A percentile compares a stretch with the other conserved stretches of the same genome.
Conservation (phyloP, 805 yeast species). For the Nakazawaea ishiwadae region DNA sequence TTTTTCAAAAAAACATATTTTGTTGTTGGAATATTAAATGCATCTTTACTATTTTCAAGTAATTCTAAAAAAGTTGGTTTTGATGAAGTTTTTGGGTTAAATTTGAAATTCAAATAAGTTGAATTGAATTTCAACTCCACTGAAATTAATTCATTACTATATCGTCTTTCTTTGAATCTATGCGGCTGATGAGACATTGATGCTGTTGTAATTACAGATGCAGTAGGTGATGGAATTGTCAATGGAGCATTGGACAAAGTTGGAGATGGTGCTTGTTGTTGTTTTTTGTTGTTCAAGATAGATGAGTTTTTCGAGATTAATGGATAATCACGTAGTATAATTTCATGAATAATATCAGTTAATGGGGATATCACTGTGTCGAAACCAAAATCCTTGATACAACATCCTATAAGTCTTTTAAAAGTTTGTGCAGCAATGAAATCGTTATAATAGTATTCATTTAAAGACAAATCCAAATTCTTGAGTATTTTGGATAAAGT, state of each 20-base stretch:
- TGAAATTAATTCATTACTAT: conserved; percentile 19
- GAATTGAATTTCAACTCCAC: conserved; percentile 48
- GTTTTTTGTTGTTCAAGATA: conserved; percentile 24
- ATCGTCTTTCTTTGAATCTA: background rate
- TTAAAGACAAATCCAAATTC: conserved; percentile 32
- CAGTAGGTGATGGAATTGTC: conserved; percentile 2
- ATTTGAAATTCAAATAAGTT: conserved; percentile 58
- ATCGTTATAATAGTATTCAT: conserved; percentile 26
- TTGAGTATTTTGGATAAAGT: conserved; percentile 41
- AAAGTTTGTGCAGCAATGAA: conserved; percentile 51
- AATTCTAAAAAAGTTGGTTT: conserved; percentile 79
- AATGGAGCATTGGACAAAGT: conserved; percentile 1
- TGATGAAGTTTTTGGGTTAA: conserved; percentile 58
- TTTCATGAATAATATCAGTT: conserved; percentile 62
- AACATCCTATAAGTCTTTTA: conserved; percentile 59
- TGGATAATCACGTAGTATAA: conserved; percentile 62
- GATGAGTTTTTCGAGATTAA: conserved; percentile 38
- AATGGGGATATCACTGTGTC: conserved; percentile 61
- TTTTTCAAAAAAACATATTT: conserved; percentile 14
- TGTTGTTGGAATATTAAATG: conserved; percentile 51
- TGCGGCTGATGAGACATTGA: too few relatives aligned
- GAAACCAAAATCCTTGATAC: conserved; percentile 78
- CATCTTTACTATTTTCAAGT: conserved; percentile 69
- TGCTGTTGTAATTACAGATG: conserved; percentile 19
- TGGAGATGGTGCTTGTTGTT: conserved; percentile 6